phyloP scores from a whole-genome alignment of 345 rosid genomes.

The Trapa bicornis region DNA sequence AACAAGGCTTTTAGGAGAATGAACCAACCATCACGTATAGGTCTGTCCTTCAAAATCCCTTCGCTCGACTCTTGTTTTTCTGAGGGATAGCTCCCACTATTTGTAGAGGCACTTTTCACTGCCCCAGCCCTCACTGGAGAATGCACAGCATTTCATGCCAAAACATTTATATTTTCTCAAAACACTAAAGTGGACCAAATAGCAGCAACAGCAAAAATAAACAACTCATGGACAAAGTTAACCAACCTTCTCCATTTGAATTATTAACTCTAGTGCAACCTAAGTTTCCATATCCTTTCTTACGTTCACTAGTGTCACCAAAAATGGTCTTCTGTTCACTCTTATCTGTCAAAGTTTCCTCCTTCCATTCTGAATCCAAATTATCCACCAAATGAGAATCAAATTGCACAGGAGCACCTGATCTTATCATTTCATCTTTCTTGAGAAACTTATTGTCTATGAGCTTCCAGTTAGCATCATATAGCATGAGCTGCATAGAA shows the following conservation, averaged over 20 bases:
- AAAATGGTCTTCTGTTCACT: conserved; percentile 7
- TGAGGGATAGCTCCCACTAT: neutral
- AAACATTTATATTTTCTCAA: neutral
- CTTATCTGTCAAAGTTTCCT: conserved; percentile 10
- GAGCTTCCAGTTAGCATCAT: conserved; percentile 32
- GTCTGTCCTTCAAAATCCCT: conserved; percentile 1
- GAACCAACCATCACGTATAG: conserved; percentile 8
- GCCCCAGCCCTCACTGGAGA: neutral
- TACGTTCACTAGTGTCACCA: conserved; percentile 5
- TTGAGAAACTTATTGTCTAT: conserved; percentile 32
- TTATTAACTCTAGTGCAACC: conserved; percentile 12
- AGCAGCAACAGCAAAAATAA: neutral
- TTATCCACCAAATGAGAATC: conserved; percentile 38
- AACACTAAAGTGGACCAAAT: conserved; percentile 3
- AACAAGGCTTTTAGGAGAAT: neutral
- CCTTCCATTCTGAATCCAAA: conserved; percentile 28
- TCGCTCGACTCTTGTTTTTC: neutral
- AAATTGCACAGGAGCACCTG: conserved; percentile 31
- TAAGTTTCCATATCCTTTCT: conserved; percentile 9
- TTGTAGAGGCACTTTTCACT: neutral
- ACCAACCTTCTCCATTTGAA: conserved; percentile 19
- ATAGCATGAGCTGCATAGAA: conserved; percentile 36
- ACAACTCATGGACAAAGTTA: neutral
- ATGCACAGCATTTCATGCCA: neutral
- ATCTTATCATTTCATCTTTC: conserved; percentile 35